A percentile compares a stretch with the other conserved stretches of the same genome.
Evolutionary conservation across 192 early-diverging fungal species (phyloP).

Genomic region (Entomortierella parvispora): DNA sequence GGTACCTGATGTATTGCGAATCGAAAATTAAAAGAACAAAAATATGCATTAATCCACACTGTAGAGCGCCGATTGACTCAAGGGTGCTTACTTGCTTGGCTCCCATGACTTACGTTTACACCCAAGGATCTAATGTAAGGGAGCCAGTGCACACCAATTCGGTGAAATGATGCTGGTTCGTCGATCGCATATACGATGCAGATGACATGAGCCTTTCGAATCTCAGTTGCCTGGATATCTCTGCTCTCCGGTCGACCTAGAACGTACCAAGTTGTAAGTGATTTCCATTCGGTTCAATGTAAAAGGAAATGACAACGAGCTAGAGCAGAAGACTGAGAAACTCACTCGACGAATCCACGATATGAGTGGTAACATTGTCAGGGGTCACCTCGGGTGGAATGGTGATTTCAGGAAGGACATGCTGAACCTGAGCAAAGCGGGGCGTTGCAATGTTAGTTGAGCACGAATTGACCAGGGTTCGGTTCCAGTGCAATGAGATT

Average conservation of each 20-base stretch:
- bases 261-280: conserved; percentile 6
- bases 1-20: conserved; percentile 70
- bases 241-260: conserved; percentile 87
- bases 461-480: too few species aligned
- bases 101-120: conserved; percentile 89
- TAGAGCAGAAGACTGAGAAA: neutral
- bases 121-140: conserved; percentile 93
- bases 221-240: conserved; percentile 90
- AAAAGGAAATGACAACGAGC: conserved; percentile 11
- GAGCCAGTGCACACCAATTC: conserved; percentile 91
- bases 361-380: conserved; percentile 96
- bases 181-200: conserved; percentile 97
- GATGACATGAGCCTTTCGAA: conserved; percentile 97
- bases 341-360: conserved; percentile 95
- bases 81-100: too few species aligned
- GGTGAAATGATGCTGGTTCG: conserved; percentile 85
- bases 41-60: neutral
- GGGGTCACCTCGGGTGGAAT: conserved; percentile 98
- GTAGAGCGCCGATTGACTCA: too few species aligned
- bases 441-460: neutral
- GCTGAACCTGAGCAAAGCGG: conserved; percentile 78
- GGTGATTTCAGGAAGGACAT: conserved; percentile 99
- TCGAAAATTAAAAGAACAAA: neutral
- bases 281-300: too few species aligned
- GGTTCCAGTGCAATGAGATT: neutral